Evolutionary conservation across 495 filamentous ascomycete species (phyloP).

Genomic region (Sporormia fimetaria): DNA sequence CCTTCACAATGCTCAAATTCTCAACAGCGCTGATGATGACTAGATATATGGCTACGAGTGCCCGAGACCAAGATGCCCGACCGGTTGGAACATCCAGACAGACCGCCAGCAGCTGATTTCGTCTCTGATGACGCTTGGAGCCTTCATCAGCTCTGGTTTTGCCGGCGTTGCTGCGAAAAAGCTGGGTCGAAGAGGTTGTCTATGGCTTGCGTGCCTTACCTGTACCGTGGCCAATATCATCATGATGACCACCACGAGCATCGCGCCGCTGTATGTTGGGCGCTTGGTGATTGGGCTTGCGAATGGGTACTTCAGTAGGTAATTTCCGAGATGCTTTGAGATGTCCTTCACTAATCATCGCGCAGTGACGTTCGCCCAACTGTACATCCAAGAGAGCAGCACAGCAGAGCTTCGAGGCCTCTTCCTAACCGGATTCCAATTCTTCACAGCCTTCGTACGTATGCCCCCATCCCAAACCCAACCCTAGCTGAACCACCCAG

Average conservation of each 20-base stretch:
- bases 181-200: conserved; percentile 32
- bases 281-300: conserved; percentile 19
- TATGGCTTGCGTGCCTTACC: conserved; percentile 11
- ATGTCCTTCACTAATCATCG: too few species aligned
- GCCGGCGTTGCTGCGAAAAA: conserved; percentile 33
- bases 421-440: conserved; percentile 21
- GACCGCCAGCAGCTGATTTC: conserved; percentile 47
- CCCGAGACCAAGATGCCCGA: conserved; percentile 28
- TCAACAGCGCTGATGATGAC: neutral
- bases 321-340: too few species aligned
- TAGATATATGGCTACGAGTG: conserved; percentile 27
- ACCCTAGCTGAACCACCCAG: conserved; percentile 1
- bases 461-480: neutral
- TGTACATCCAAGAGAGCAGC: conserved; percentile 23
- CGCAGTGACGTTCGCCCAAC: conserved; percentile 20
- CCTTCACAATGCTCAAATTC: neutral
- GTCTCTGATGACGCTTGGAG: conserved; percentile 50
- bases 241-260: conserved; percentile 22
- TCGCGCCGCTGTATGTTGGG: conserved; percentile 18
- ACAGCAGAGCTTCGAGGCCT: conserved; percentile 16
- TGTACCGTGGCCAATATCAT: conserved; percentile 23
- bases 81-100: conserved; percentile 46
- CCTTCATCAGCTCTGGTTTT: conserved; percentile 46
- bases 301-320: conserved; percentile 24
- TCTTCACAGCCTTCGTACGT: conserved; percentile 21